Evolutionary conservation across 2,329 filamentous ascomycete genomes (phyloP), one percentile per base, ranked within the genome.

Genomic region (Verticillium tricorpus): DNA sequence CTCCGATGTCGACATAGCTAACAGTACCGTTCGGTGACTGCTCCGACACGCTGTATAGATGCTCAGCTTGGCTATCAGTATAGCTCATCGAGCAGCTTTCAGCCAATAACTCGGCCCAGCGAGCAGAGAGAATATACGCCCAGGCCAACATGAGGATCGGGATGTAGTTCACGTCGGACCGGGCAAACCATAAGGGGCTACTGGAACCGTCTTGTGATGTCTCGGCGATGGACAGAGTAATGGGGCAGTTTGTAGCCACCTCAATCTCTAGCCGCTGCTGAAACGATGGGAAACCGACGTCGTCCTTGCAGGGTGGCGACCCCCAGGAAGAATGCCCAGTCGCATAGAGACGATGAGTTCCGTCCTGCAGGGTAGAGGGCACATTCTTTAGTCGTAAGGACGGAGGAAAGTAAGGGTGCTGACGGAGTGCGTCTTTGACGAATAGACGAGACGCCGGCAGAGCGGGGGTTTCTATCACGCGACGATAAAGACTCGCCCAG

Each of bases 41-140:
- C 22, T 56, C 25, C 14, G 12, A 17, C 25, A 34, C 11, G 52
- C 31, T 34, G 9, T 57, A 2, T 25, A 22, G 8, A 15, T 57
- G 12, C 35, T 37, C 34, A 17, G 31, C 31, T 9, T n/a, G 52
- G 15, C 19, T 57, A 34, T 37, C 31, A 17, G 59, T 60, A 19
- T 60, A 57, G 32, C 9, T 39, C 12, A 60, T 17, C 1, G 34
- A 45, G 15, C 59, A 45, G 19, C 11, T 6, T 15, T 54, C 52
- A 6, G 52, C 40, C 35, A 60, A 25, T 15, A 60, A 39, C 37
- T 60, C 52, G 11, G 59, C 32, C 52, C 34, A 60, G 52, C 59
- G 52, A 37, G 52, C 59, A n/a, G 52, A 25, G 32, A 60, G 28
- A 14, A 60, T 60, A 57, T 60, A 60, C 3, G 15, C 50, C 59